Evolutionary conservation across 495 filamentous ascomycete genomes (phyloP).

Genomic region (Niebla homalea): DNA sequence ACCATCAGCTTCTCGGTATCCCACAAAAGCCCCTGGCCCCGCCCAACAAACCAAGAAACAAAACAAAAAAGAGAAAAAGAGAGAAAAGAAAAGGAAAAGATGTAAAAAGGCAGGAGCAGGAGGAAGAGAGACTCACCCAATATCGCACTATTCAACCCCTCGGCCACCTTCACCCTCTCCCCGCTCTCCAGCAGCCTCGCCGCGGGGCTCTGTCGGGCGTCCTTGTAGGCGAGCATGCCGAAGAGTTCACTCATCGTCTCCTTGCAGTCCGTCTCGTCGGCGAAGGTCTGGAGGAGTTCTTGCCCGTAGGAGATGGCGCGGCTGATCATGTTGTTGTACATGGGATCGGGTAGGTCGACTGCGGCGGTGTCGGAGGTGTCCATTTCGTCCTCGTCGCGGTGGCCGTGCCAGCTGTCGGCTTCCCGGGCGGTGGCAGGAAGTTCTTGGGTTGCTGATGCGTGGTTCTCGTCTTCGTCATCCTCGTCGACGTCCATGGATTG

Average conservation of each 20-base stretch:
- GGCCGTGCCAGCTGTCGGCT: neutral
- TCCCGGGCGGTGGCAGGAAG: conserved; percentile 28
- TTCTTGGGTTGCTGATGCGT: conserved; percentile 5
- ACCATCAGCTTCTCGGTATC: conserved; percentile 2
- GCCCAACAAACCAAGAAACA: no score
- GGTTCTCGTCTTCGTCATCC: conserved; percentile 20
- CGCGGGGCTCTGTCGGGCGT: conserved; percentile 60
- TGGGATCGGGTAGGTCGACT: conserved; percentile 17
- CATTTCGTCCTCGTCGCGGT: conserved; percentile 35
- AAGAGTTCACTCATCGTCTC: conserved; percentile 77
- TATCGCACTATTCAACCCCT: conserved; percentile 91
- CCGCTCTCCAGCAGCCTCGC: conserved; percentile 65
- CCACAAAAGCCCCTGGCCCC: no score
- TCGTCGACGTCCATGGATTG: conserved; percentile 66
- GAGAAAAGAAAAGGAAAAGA: neutral
- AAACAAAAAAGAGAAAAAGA: no score
- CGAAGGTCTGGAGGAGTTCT: conserved; percentile 62
- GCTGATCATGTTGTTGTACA: conserved; percentile 43
- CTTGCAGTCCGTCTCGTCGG: conserved; percentile 50
- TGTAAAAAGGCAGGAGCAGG: neutral
- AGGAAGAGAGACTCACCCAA: conserved; percentile 46
- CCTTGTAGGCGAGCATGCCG: conserved; percentile 72
- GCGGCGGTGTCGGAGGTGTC: conserved; percentile 35
- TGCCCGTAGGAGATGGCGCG: conserved; percentile 73
- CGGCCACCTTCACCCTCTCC: conserved; percentile 68